Base-by-base conservation (phyloP, 108 stramenopile species). In the Stephanodiscus triporus region DNA sequence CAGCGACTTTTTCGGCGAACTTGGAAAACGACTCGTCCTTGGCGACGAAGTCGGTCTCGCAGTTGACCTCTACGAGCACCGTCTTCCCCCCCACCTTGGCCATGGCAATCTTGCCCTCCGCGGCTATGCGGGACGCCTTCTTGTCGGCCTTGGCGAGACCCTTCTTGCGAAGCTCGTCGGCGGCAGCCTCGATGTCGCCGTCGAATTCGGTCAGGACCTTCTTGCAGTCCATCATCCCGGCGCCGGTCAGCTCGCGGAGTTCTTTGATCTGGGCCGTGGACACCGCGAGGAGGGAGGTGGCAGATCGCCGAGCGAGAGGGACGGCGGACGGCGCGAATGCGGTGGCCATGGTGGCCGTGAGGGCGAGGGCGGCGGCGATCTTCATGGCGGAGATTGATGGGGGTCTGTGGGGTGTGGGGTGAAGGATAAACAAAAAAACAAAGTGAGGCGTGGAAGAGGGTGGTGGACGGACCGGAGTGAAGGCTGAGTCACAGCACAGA, bases 141-240 rank as follows among this genome's bases (percentile, higher is more conserved):
- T 93, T 93, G 63, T 88, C 92, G 23, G 92, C 92, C 77, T 89
- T 87, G 40, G 85, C 89, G 32, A 88, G 81, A 40, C 95, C 95
- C 76, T 85, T 87, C 66, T 87, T 87, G 4, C 92, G 89, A 20
- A 95, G 73, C 16, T 77, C 85, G 14, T 91, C 91, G 27, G 81
- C 78, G 9, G 91, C 93, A n/a, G 81, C 88, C 22, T 88, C 86
- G 48, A 89, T 49, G 66, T 95, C 92, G 43, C 95, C 92, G 48
- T 93, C 86, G 34, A 81, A 77, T 70, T 94, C 85, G 23, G 63
- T 64, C 24, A 94, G 77, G 26, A 85, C 86, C 83, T 90, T 94
- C 72, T 94, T 94, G 78, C 93, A 95, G 81, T 92, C 91, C 91
- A 93, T 93, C 89, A 95, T 95, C 43, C 90, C 91, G 29, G 91